Percentiles rank a stretch among this genome's conserved stretches.
Evolutionary conservation across 306 rosid genomes (phyloP).

Genomic region (Prinsepia uniflora): DNA sequence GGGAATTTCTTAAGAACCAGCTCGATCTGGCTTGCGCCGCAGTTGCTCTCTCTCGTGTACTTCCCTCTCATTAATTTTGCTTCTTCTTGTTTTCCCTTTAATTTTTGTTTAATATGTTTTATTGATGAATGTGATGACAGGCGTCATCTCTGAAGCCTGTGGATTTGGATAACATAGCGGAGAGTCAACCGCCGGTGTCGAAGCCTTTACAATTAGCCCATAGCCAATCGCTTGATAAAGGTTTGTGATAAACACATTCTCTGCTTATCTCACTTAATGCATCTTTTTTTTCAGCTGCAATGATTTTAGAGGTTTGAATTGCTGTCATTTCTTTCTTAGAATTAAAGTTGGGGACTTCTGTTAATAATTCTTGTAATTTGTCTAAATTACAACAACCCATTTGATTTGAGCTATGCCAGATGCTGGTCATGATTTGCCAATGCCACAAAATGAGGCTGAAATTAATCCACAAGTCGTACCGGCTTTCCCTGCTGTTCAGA

Average conservation of each 20-base stretch:
- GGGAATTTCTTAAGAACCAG: constrained; percentile 39
- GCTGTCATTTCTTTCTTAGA: neutral
- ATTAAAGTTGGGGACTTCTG: neutral
- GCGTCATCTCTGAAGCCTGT: constrained; percentile 35
- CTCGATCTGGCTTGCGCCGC: constrained; percentile 59
- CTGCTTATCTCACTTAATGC: neutral
- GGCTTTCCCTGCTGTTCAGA: constrained; percentile 40
- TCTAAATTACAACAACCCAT: neutral
- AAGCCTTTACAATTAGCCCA: constrained; percentile 32
- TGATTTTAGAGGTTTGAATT: neutral
- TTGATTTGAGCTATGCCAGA: constrained; percentile 26
- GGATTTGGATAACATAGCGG: constrained; percentile 24
- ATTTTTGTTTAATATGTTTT: too few relatives aligned
- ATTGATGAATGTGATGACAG: constrained; percentile 25
- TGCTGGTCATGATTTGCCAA: constrained; percentile 19
- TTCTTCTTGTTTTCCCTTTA: neutral
- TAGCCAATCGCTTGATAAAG: constrained; percentile 24
- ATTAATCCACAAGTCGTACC: constrained; percentile 31
- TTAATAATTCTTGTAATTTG: neutral
- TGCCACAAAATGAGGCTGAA: constrained; percentile 33
- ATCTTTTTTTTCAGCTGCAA: neutral
- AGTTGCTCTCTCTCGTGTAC: constrained; percentile 46
- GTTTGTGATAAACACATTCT: constrained; percentile 3
- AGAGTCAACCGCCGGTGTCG: constrained; percentile 16
- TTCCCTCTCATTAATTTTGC: neutral